Evolutionary conservation across 257 asterid genomes (phyloP).

Genomic region (Verbascum thapsus): DNA sequence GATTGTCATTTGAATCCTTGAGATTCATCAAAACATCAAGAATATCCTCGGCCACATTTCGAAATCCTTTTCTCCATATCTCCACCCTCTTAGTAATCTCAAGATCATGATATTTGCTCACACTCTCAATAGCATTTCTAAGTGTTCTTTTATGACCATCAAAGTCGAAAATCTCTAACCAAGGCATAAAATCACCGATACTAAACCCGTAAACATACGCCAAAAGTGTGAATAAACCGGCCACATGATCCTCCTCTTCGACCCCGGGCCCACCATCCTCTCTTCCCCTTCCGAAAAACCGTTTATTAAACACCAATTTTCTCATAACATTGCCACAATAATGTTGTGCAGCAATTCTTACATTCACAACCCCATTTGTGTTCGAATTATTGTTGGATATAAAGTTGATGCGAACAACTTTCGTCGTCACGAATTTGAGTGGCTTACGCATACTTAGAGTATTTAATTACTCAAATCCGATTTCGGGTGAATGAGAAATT

Average conservation of each 20-base stretch:
- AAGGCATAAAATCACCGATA: conserved; percentile 33
- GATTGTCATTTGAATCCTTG: conserved; percentile 15
- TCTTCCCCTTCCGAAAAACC: conserved; percentile 31
- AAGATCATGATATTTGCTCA: conserved; percentile 33
- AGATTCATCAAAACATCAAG: conserved; percentile 38
- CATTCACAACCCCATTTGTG: conserved; percentile 10
- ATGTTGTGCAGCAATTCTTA: conserved; percentile 26
- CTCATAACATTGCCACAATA: conserved; percentile 30
- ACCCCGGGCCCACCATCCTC: conserved; percentile 40
- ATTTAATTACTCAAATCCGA: too few relatives aligned
- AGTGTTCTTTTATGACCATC: conserved; percentile 33
- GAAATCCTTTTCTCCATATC: conserved; percentile 34
- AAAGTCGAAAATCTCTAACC: conserved; percentile 33
- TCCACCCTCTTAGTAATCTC: conserved; percentile 28
- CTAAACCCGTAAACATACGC: background rate
- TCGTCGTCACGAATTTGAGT: too few relatives aligned
- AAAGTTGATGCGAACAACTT: too few relatives aligned
- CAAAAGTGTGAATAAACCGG: conserved; percentile 25
- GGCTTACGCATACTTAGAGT: too few relatives aligned
- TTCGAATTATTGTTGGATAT: background rate
- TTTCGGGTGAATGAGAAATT: too few relatives aligned
- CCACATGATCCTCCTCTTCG: conserved; percentile 33
- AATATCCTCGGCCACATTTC: conserved; percentile 25
- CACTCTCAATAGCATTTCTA: background rate
- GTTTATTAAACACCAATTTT: conserved; percentile 25